phyloP scores from a whole-genome alignment of 2,329 filamentous ascomycete species.

The Alternaria burnsii region DNA sequence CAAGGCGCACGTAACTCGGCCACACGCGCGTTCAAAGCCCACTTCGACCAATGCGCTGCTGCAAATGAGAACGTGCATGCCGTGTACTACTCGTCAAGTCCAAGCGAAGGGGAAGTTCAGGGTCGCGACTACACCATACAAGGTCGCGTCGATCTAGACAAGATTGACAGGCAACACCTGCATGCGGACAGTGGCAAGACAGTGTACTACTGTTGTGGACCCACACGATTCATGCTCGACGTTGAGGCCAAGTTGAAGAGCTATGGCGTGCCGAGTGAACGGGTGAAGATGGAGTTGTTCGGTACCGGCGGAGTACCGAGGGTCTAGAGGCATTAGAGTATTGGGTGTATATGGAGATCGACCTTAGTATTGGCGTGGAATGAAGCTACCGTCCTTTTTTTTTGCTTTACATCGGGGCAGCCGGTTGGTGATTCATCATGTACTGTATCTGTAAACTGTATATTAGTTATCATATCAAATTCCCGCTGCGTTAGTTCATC shows the following conservation, averaged over 20 bases:
- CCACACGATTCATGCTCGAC: constrained; percentile 73
- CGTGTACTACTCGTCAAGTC: constrained; percentile 67
- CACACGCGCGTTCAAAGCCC: constrained; percentile 64
- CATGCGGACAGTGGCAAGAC: constrained; percentile 63
- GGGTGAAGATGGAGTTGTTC: constrained; percentile 74
- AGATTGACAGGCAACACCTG: constrained; percentile 65
- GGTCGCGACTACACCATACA: constrained; percentile 68
- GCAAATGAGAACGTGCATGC: constrained; percentile 59
- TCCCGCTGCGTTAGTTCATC: not conserved
- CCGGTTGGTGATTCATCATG: not conserved
- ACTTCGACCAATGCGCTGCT: constrained; percentile 57
- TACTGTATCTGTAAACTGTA: not conserved
- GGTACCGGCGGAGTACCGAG: constrained; percentile 50
- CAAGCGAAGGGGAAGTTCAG: constrained; percentile 53
- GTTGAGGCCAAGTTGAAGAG: constrained; percentile 62
- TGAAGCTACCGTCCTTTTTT: not conserved
- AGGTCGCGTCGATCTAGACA: constrained; percentile 67
- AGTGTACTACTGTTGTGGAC: constrained; percentile 77
- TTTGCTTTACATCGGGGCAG: constrained; percentile 8
- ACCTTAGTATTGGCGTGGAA: not conserved
- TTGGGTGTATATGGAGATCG: not conserved
- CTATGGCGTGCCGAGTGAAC: constrained; percentile 65
- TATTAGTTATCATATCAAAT: not conserved
- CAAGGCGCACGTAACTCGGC: constrained; percentile 65
- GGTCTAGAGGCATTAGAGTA: constrained; percentile 30